Evolutionary conservation across 2,329 filamentous ascomycete genomes (phyloP).

Genomic region (Trichoderma sp.): DNA sequence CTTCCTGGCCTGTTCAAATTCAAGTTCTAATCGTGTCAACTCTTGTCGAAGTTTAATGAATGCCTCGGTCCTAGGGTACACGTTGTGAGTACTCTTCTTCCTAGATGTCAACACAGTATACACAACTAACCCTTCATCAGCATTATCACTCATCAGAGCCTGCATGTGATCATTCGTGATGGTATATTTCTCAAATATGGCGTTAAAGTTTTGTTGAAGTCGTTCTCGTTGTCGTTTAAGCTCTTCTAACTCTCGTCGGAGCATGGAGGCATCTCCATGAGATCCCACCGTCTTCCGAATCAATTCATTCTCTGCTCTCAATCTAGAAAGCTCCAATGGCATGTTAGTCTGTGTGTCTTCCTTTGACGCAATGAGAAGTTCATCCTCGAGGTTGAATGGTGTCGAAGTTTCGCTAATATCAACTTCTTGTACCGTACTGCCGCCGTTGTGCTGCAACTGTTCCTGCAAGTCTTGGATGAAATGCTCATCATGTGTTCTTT

Average conservation of each 20-base stretch:
- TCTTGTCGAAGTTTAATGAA: conserved; percentile 52
- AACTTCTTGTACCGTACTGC: conserved; percentile 24
- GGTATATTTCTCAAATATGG: conserved; percentile 57
- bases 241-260: conserved; percentile 57
- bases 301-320: conserved; percentile 61
- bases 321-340: conserved; percentile 53
- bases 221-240: conserved; percentile 49
- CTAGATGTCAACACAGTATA: neutral
- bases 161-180: conserved; percentile 58
- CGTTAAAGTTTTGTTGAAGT: conserved; percentile 55
- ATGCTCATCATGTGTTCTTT: conserved; percentile 50
- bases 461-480: conserved; percentile 60
- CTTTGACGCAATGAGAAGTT: conserved; percentile 52
- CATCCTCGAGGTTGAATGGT: conserved; percentile 55
- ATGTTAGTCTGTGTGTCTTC: conserved; percentile 41
- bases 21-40: conserved; percentile 43
- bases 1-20: conserved; percentile 48
- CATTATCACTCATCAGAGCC: conserved; percentile 50
- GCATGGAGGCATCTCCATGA: conserved; percentile 52
- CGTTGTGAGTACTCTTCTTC: conserved; percentile 26
- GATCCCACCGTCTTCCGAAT: conserved; percentile 54
- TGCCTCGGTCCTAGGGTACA: conserved; percentile 46
- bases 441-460: conserved; percentile 46
- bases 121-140: conserved; percentile 55
- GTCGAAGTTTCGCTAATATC: conserved; percentile 22